These are phyloP conservation scores for Arthrobotrys iridis DNA, from an alignment of 2,329 filamentous ascomycete species.

Conservation along the genomic window DNA sequence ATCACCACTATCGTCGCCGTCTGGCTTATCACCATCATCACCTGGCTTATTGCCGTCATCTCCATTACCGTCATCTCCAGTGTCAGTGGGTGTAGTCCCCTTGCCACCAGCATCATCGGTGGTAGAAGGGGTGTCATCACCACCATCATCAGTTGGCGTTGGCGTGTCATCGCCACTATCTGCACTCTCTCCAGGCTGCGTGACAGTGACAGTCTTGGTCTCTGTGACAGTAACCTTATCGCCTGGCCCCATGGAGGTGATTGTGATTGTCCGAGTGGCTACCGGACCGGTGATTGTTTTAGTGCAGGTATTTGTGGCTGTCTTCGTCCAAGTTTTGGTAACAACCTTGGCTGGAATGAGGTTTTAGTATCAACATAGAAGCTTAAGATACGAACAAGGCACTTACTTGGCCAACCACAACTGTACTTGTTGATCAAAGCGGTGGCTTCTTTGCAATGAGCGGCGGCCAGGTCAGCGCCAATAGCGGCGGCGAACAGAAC, in stretches of 20 bases:
- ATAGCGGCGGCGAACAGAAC: slow-evolving; percentile 3
- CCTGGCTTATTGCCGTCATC: background rate
- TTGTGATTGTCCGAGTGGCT: background rate
- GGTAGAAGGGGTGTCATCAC: background rate
- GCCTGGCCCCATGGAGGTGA: background rate
- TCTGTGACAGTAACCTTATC: background rate
- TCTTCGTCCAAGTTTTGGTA: background rate
- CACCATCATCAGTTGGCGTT: background rate
- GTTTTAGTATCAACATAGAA: too few relatives aligned
- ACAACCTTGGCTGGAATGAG: background rate
- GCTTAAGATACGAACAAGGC: too few relatives aligned
- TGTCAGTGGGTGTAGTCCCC: background rate
- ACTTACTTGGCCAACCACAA: slow-evolving; percentile 22
- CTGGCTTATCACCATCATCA: background rate
- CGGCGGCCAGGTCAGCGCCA: slow-evolving; percentile 20
- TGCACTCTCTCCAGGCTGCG: background rate
- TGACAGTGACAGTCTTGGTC: background rate
- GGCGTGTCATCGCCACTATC: background rate
- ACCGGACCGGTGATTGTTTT: background rate
- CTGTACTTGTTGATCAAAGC: slow-evolving; percentile 21
- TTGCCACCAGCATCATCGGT: background rate
- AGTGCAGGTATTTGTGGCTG: background rate
- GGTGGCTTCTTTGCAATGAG: slow-evolving; percentile 22
- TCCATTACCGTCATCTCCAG: too few relatives aligned
- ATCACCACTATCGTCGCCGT: background rate